Conservation (phyloP, 2,329 filamentous ascomycete genomes). For the Zelopaecilomyces penicillatus region DNA sequence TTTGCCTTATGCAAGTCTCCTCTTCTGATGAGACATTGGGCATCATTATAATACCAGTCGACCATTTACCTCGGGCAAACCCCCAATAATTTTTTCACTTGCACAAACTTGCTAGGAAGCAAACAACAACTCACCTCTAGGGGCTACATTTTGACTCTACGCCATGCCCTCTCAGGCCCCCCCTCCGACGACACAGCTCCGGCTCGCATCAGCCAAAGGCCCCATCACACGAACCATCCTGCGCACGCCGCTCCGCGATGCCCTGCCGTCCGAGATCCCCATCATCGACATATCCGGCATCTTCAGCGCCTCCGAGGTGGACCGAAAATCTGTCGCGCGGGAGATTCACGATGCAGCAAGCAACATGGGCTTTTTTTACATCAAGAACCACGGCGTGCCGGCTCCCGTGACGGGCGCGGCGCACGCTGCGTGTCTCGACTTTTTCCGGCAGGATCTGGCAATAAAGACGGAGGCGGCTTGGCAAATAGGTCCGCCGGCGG, state of each 20-base stretch:
- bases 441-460: slow-evolving; percentile 39
- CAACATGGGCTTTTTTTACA: slow-evolving; percentile 48
- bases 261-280: slow-evolving; percentile 38
- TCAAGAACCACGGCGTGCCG: slow-evolving; percentile 40
- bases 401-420: slow-evolving; percentile 20
- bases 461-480: slow-evolving; percentile 32
- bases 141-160: too few relatives aligned
- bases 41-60: too few relatives aligned
- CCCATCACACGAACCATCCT: slow-evolving; percentile 28
- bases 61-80: too few relatives aligned
- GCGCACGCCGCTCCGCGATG: slow-evolving; percentile 27
- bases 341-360: slow-evolving; percentile 37
- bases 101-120: too few relatives aligned
- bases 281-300: slow-evolving; percentile 41
- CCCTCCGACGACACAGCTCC: slow-evolving; percentile 19
- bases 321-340: slow-evolving; percentile 30
- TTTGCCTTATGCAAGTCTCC: too few relatives aligned
- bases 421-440: slow-evolving; percentile 28
- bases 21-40: too few relatives aligned
- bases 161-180: slow-evolving; percentile 6
- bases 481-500: slow-evolving; percentile 24
- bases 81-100: too few relatives aligned
- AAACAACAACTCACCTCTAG: too few relatives aligned
- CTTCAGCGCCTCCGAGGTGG: slow-evolving; percentile 26
- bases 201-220: slow-evolving; percentile 28